Evolutionary conservation across 1,284 basidiomycete species (phyloP).

Genomic region (Porogramme epimiltina): DNA sequence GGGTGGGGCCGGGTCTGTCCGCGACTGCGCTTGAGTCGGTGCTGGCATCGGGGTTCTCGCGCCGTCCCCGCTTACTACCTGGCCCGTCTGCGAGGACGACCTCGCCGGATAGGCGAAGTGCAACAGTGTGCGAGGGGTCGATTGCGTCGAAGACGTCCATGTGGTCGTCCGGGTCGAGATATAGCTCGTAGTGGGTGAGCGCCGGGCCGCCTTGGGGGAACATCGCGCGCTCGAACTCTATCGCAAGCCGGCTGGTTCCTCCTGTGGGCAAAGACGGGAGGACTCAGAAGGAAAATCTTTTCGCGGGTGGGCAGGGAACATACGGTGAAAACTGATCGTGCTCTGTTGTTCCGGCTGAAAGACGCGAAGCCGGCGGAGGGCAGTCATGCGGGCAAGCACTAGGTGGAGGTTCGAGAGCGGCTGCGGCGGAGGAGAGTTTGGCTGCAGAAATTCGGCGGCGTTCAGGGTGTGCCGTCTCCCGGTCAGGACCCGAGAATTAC

Average conservation of each 20-base stretch:
- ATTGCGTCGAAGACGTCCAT: constrained; percentile 34
- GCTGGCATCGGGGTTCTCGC: too few relatives aligned
- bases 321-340: constrained; percentile 18
- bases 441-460: too few relatives aligned
- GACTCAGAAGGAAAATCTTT: too few relatives aligned
- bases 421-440: neutral
- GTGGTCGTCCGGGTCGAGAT: constrained; percentile 33
- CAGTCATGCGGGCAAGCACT: constrained; percentile 34
- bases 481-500: constrained; percentile 17
- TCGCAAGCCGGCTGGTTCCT: constrained; percentile 24
- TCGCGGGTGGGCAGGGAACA: constrained; percentile 4
- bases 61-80: too few relatives aligned
- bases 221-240: constrained; percentile 41
- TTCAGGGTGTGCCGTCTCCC: neutral
- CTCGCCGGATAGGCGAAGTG: constrained; percentile 39
- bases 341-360: constrained; percentile 34
- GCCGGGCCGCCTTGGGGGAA: constrained; percentile 32
- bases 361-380: constrained; percentile 37
- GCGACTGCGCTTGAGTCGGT: too few relatives aligned
- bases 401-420: constrained; percentile 37
- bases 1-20: neutral
- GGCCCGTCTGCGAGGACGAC: constrained; percentile 34
- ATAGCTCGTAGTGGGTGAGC: constrained; percentile 39
- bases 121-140: constrained; percentile 25
- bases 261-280: too few relatives aligned